Conservation (phyloP, 2,329 filamentous ascomycete species). For the Elsinoe ampelina region DNA sequence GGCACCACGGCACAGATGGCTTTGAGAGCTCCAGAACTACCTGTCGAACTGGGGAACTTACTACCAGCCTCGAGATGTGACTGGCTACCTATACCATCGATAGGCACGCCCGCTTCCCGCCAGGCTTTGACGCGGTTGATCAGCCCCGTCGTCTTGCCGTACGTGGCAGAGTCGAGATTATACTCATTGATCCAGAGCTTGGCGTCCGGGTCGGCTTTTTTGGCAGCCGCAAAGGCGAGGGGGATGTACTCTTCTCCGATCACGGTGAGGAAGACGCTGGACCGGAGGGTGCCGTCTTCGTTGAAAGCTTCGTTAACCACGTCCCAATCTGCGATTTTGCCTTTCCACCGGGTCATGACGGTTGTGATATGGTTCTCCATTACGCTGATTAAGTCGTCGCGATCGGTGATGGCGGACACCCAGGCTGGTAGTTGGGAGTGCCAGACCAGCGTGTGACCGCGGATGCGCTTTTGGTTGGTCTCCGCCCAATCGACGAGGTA, state of each 20-base stretch:
- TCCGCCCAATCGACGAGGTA: constrained; percentile 51
- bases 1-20: constrained; percentile 41
- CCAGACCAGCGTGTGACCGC: constrained; percentile 60
- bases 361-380: constrained; percentile 53
- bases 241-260: constrained; percentile 61
- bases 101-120: constrained; percentile 52
- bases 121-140: constrained; percentile 53
- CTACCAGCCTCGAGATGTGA: constrained; percentile 42
- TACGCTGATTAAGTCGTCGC: constrained; percentile 43
- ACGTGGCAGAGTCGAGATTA: constrained; percentile 50
- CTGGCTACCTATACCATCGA: constrained; percentile 56
- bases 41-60: constrained; percentile 30
- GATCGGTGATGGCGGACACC: constrained; percentile 49
- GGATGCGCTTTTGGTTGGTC: constrained; percentile 48
- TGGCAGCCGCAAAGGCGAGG: constrained; percentile 61
- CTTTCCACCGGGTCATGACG: constrained; percentile 51
- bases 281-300: constrained; percentile 54
- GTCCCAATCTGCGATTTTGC: constrained; percentile 50
- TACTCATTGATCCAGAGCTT: constrained; percentile 70
- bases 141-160: constrained; percentile 51
- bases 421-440: constrained; percentile 44
- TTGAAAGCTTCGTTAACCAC: constrained; percentile 18
- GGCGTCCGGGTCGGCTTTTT: constrained; percentile 54
- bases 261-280: constrained; percentile 56
- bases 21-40: constrained; percentile 42